Evolutionary conservation across 768 basidiomycete species (phyloP), one percentile per base, ranked within the genome.

Genomic region (Calocybe indica): DNA sequence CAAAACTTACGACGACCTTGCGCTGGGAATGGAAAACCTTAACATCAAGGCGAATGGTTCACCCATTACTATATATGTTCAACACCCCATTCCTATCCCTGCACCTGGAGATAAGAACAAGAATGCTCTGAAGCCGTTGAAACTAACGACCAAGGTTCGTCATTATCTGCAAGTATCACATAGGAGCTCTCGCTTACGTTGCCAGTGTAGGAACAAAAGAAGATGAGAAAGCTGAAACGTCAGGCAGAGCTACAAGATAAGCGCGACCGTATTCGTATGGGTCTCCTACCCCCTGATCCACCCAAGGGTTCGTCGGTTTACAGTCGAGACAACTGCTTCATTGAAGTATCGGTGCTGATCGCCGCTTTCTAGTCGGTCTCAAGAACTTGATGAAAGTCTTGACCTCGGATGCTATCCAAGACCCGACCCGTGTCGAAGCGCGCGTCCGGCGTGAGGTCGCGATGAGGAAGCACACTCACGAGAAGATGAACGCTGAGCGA

Each of bases 341-440:
- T 34, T 34, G 35, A 7, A 33, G 13, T 35, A 30, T 47, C 35
- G 38, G 22, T 42, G 36, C 28, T 37, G 29, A 37, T 50, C 9
- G 44, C 33, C 34, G 9, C 2, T 31, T 46, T 22, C 13, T 40
- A 93, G 95, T 99, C 48, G 91, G 92, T 29, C 73, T 99, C 51
- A 81, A 89, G 37, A 99, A 99, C 65, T 66, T 98, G 62, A 98
- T 98, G 94, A 92, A 92, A 60, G 96, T 99, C 11, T 73, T 99
- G 28, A 97, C 96, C 0, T 89, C 90, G 7, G 93, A 97, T 58
- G 95, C 94, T 0, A 85, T 99, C 22, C 89, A 92, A 77, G 96
- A 98, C 62, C 96, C 96, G 0, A 99, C 96, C 2, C 84, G 93
- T 43, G 92, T 99, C 3, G 96, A 99, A 64, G 95, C 95, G 5